phyloP scores from a whole-genome alignment of 164 flowering plant genomes.

The Macadamia integrifolia region DNA sequence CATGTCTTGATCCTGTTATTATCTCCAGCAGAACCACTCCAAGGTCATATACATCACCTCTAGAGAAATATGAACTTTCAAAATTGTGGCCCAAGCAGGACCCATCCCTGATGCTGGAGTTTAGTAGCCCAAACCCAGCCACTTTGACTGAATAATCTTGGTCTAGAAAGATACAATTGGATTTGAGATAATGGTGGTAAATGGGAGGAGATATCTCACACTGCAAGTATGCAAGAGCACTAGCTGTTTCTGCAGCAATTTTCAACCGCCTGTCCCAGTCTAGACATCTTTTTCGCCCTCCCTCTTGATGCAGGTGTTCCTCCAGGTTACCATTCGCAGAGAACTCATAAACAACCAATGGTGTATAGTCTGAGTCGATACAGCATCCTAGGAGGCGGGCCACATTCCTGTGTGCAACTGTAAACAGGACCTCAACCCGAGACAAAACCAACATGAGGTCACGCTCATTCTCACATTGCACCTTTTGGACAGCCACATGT shows the following conservation, averaged over 20 bases:
- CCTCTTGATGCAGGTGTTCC: slow-evolving; percentile 32
- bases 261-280: slow-evolving; percentile 57
- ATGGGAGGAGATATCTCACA: slow-evolving; percentile 55
- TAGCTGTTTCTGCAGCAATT: slow-evolving; percentile 55
- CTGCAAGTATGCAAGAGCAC: slow-evolving; percentile 51
- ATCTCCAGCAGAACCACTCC: slow-evolving; percentile 62
- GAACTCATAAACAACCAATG: slow-evolving; percentile 53
- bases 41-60: slow-evolving; percentile 49
- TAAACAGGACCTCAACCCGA: slow-evolving; percentile 39
- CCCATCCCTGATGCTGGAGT: slow-evolving; percentile 7
- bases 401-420: slow-evolving; percentile 44
- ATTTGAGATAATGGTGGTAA: slow-evolving; percentile 44
- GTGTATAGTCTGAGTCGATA: slow-evolving; percentile 34
- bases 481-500: slow-evolving; percentile 51
- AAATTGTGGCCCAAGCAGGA: slow-evolving; percentile 4
- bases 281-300: slow-evolving; percentile 24
- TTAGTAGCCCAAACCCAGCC: slow-evolving; percentile 40
- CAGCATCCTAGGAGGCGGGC: slow-evolving; percentile 59
- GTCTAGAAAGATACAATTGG: slow-evolving; percentile 52
- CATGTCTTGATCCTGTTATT: slow-evolving; percentile 40
- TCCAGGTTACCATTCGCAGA: slow-evolving; percentile 55
- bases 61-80: slow-evolving; percentile 11
- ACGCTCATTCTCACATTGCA: slow-evolving; percentile 42
- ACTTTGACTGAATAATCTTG: slow-evolving; percentile 41
- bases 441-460: slow-evolving; percentile 42